Base-by-base conservation (phyloP, 208 protist genomes). In the Novymonas esmeraldas region DNA sequence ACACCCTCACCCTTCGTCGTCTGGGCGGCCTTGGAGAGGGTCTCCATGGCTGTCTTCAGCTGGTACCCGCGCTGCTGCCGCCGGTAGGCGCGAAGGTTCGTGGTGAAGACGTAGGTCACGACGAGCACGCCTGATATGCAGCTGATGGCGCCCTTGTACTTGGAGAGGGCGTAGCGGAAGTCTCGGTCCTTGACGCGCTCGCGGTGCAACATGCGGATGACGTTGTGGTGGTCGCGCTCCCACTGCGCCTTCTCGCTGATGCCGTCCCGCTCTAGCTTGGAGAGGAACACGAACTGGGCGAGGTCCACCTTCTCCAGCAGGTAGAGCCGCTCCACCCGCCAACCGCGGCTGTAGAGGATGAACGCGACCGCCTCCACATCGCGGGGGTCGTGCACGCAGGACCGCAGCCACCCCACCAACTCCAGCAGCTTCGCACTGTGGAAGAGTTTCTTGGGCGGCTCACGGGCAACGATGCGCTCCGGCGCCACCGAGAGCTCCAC, bases 261-360 rank as follows among this genome's bases (percentile, higher is more conserved):
- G 6, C 49, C 38, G 42, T 64, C 64, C 2, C 78, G 74, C 58
- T 79, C 68, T 31, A 71, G 28, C 31, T 82, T 74, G 36, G 66
- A 65, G 42, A 84, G 64, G 41, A 87, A 87, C 18, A 52, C 45
- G 39, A 88, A 45, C 61, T 73, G 42, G 34, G 79, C 29, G 16
- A 95, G 76, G 73, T 95, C 90, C 2, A 65, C 73, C 64, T 79
- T 82, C 60, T 93, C 85, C n/a, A 94, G 74, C 20, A 94, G 68
- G 50, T 87, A 92, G 20, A 93, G 51, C 28, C 79, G 76, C 71
- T 92, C 82, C 49, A 81, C 82, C 10, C 90, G 79, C 90, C 90
- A 95, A 20, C 90, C 90, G 45, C 85, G 82, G 34, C 81, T 75
- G 70, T 82, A 95, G 44, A 95, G 85, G 52, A 93, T 86, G 51